phyloP scores from a whole-genome alignment of 495 filamentous ascomycete species.

The Penicillium psychrofluorescens region DNA sequence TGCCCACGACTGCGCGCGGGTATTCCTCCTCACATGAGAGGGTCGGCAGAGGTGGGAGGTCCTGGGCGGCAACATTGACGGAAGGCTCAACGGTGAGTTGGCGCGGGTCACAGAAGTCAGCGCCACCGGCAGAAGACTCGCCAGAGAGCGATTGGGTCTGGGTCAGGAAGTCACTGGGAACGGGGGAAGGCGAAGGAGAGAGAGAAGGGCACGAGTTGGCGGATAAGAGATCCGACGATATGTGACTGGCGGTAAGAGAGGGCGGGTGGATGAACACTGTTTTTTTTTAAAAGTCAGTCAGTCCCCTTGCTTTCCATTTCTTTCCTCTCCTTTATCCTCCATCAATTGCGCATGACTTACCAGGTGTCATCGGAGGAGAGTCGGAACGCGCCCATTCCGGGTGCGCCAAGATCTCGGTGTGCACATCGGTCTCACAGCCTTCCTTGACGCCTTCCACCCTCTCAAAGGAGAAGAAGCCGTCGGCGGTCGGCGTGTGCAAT shows the following conservation, averaged over 20 bases:
- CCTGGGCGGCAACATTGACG: constrained; percentile 43
- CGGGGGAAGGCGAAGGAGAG: constrained; percentile 67
- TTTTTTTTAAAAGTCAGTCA: constrained; percentile 11
- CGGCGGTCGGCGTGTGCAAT: constrained; percentile 75
- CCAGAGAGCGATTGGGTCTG: constrained; percentile 49
- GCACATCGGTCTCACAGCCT: constrained; percentile 66
- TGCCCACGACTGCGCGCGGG: constrained; percentile 65
- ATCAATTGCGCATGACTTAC: constrained; percentile 49
- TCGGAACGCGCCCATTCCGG: constrained; percentile 68
- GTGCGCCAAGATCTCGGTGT: constrained; percentile 67
- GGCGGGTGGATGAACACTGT: constrained; percentile 77
- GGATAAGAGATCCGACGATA: constrained; percentile 62
- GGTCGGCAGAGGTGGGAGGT: constrained; percentile 63
- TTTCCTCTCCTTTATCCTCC: constrained; percentile 13
- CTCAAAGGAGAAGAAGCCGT: constrained; percentile 67
- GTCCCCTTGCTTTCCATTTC: constrained; percentile 9
- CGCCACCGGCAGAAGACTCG: constrained; percentile 24
- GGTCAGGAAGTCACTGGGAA: constrained; percentile 52
- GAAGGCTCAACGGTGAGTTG: constrained; percentile 75
- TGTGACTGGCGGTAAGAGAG: constrained; percentile 56
- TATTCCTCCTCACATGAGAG: constrained; percentile 68
- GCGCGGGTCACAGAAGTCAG: constrained; percentile 87
- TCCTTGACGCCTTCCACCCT: constrained; percentile 76
- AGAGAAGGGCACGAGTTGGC: constrained; percentile 74
- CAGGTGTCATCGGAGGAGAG: constrained; percentile 88